Conservation (phyloP, 169 alveolate genomes). For the Cytauxzoon felis region DNA sequence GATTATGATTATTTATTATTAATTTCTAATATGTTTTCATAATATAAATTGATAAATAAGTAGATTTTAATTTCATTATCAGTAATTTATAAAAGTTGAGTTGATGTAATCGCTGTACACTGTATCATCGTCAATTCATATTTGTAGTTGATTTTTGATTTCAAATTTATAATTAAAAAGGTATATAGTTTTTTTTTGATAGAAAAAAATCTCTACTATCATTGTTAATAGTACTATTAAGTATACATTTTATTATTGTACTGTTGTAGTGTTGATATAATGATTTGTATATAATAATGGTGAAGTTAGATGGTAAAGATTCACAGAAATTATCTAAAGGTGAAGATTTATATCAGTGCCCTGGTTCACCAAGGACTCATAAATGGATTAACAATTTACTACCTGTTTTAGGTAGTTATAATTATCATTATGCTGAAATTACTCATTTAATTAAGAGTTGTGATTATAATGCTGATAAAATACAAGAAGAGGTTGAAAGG, state of each 20-base stretch:
- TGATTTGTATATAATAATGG: constrained; percentile 24
- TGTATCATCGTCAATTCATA: background rate
- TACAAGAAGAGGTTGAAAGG: constrained; percentile 55
- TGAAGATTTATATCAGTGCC: constrained; percentile 30
- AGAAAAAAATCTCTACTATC: too few species aligned
- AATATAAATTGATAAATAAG: too few species aligned
- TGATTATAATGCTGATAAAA: constrained; percentile 61
- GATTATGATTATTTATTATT: too few species aligned
- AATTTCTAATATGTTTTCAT: too few species aligned
- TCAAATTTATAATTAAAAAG: too few species aligned
- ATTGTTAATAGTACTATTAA: too few species aligned
- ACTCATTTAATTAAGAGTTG: constrained; percentile 46
- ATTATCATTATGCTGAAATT: constrained; percentile 50
- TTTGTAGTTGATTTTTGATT: too few species aligned
- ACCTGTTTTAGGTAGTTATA: constrained; percentile 58
- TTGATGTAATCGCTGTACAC: background rate
- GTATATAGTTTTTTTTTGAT: too few species aligned
- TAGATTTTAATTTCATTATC: too few species aligned
- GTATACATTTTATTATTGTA: too few species aligned
- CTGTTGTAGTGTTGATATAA: too few species aligned
- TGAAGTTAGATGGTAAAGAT: constrained; percentile 6
- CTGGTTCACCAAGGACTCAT: constrained; percentile 63
- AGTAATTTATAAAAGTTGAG: background rate
- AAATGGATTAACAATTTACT: constrained; percentile 55
- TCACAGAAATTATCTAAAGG: constrained; percentile 9